Evolutionary conservation across 805 yeast species (phyloP).

Genomic region (Kodamaea jinghongensis): DNA sequence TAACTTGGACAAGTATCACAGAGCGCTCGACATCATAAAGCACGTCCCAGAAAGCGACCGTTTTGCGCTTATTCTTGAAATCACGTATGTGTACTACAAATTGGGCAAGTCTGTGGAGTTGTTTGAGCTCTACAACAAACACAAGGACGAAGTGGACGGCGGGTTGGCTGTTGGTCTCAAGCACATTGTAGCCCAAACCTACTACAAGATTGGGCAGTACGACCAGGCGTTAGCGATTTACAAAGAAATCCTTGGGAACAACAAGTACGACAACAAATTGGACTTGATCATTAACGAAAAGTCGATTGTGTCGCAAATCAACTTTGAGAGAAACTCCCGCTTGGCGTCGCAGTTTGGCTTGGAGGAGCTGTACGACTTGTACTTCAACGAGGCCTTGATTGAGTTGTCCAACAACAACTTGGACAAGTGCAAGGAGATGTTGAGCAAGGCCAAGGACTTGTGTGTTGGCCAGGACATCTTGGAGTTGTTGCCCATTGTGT

Average conservation of each 20-base stretch:
- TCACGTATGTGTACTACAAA: conserved; percentile 60
- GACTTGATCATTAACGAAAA: conserved; percentile 65
- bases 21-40: conserved; percentile 45
- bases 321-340: conserved; percentile 11
- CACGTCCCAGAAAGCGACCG: conserved; percentile 35
- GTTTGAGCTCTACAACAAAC: conserved; percentile 17
- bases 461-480: conserved; percentile 38
- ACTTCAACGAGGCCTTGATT: conserved; percentile 59
- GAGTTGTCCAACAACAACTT: conserved; percentile 41
- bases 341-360: conserved; percentile 7
- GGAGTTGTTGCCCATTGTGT: conserved; percentile 59
- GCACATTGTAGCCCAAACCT: conserved; percentile 54
- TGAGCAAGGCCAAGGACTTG: conserved; percentile 44
- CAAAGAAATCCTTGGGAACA: conserved; percentile 33
- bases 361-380: conserved; percentile 48
- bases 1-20: conserved; percentile 53
- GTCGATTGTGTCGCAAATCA: conserved; percentile 58
- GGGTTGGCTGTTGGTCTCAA: conserved; percentile 33
- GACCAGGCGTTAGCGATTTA: conserved; percentile 47
- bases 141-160: conserved; percentile 13
- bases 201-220: conserved; percentile 46
- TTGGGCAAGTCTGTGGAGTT: conserved; percentile 41
- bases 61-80: conserved; percentile 42
- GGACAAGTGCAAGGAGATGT: conserved; percentile 37
- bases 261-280: conserved; percentile 40